phyloP scores from a whole-genome alignment of 192 early-diverging fungal genomes.

The Thamnidium elegans region DNA sequence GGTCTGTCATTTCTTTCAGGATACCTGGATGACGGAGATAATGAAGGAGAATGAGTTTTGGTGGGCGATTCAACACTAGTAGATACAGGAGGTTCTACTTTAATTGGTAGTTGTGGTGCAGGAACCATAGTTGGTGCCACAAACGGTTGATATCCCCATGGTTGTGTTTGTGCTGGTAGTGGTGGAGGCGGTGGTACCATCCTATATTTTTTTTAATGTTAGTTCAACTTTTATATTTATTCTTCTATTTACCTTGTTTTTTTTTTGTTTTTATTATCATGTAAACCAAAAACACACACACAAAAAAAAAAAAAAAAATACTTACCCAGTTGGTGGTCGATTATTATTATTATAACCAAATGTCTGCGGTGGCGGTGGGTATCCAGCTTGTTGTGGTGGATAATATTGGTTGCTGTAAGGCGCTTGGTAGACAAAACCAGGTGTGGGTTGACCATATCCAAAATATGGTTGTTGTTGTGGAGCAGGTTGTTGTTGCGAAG shows the following conservation, averaged over 20 bases:
- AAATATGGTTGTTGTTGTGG: slow-evolving; percentile 3
- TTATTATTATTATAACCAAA: too few relatives aligned
- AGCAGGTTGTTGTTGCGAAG: background rate
- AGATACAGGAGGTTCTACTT: background rate
- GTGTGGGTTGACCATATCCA: background rate
- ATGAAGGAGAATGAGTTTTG: background rate
- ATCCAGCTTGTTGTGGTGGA: slow-evolving; percentile 1
- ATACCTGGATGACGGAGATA: background rate
- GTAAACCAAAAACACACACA: too few relatives aligned
- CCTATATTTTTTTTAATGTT: too few relatives aligned
- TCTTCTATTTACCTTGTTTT: too few relatives aligned
- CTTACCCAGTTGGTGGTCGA: slow-evolving; percentile 12
- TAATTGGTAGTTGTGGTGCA: background rate
- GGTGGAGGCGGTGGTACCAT: slow-evolving; percentile 16
- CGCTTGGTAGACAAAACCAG: too few relatives aligned
- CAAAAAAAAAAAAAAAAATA: background rate
- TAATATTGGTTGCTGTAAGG: slow-evolving; percentile 9
- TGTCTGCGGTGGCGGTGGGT: too few relatives aligned
- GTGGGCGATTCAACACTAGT: background rate
- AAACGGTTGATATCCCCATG: background rate
- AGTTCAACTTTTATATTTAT: too few relatives aligned
- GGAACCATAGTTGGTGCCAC: background rate
- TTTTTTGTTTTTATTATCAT: too few relatives aligned
- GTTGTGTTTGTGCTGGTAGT: background rate
- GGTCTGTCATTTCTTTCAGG: background rate